Percentiles rank a stretch among this genome's conserved stretches.
Evolutionary conservation across 116 monocot species (phyloP).

Genomic region (Phalaenopsis hybrid): DNA sequence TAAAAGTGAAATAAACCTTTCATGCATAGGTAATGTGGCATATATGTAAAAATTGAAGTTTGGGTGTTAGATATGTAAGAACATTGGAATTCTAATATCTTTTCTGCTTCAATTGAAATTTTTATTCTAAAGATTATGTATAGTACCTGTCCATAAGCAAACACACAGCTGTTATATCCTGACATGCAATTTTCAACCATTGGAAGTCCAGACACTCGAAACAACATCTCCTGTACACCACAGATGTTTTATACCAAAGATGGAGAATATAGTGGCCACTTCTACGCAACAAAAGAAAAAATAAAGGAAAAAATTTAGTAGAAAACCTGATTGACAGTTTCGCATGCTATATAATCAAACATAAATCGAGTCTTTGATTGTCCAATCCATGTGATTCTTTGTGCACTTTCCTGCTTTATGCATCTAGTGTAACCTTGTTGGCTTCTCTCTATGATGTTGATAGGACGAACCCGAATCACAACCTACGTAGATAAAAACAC

Average conservation of each 20-base stretch:
- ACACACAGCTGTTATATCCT: slow-evolving; percentile 95
- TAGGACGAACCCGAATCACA: slow-evolving; percentile 85
- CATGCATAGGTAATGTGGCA: too few relatives aligned
- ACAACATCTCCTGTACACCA: slow-evolving; percentile 66
- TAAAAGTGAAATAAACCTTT: too few relatives aligned
- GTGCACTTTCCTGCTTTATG: slow-evolving; percentile 78
- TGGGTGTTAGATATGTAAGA: too few relatives aligned
- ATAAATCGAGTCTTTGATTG: slow-evolving; percentile 73
- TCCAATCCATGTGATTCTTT: slow-evolving; percentile 74
- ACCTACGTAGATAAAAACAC: slow-evolving; percentile 38
- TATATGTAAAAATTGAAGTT: too few relatives aligned
- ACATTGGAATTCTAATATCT: neutral
- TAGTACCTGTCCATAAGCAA: slow-evolving; percentile 93
- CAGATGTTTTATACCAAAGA: neutral
- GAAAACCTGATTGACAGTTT: slow-evolving; percentile 76
- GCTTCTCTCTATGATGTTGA: slow-evolving; percentile 51
- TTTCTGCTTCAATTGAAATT: neutral
- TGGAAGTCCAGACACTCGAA: slow-evolving; percentile 78
- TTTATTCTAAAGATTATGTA: neutral
- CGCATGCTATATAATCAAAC: slow-evolving; percentile 94
- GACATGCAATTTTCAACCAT: slow-evolving; percentile 98
- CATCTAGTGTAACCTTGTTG: slow-evolving; percentile 66
- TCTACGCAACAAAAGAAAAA: slow-evolving; percentile 5
- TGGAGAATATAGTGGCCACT: neutral
- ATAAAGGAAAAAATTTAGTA: neutral